A percentile compares a stretch with the other conserved stretches of the same genome.
phyloP scores from a whole-genome alignment of 108 stramenopile genomes.

The Pseudonitzschia pungens region DNA sequence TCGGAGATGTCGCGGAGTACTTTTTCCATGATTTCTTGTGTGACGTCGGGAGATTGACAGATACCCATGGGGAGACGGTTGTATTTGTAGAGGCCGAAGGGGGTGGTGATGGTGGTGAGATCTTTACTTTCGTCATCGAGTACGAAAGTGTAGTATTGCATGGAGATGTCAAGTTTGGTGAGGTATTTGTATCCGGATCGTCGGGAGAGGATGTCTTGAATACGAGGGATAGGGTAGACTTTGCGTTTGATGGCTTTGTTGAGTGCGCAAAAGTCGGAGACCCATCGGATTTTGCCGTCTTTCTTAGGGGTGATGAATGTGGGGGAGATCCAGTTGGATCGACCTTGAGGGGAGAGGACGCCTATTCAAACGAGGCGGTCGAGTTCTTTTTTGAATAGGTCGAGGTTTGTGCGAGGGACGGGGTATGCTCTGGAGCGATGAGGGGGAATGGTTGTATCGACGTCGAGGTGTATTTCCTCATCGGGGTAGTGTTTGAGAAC shows the following conservation, averaged over 20 bases:
- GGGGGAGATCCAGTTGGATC: slow-evolving; percentile 30
- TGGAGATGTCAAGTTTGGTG: slow-evolving; percentile 30
- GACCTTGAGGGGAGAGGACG: slow-evolving; percentile 8
- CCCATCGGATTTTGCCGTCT: slow-evolving; percentile 37
- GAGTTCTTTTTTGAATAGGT: slow-evolving; percentile 34
- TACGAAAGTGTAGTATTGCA: slow-evolving; percentile 34
- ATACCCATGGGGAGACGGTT: slow-evolving; percentile 47
- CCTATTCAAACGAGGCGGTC: slow-evolving; percentile 27
- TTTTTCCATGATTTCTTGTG: slow-evolving; percentile 41
- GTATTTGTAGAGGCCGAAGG: slow-evolving; percentile 47
- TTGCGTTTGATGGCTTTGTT: slow-evolving; percentile 22
- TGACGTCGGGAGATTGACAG: slow-evolving; percentile 33
- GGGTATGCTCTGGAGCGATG: not conserved
- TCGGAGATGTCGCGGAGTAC: not conserved
- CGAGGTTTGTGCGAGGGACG: not conserved
- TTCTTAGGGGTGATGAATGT: slow-evolving; percentile 45
- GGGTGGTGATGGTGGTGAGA: slow-evolving; percentile 39
- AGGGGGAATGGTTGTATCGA: not conserved
- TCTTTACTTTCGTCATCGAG: not conserved
- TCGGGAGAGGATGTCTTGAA: slow-evolving; percentile 14
- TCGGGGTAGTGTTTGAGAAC: not conserved
- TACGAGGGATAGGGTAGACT: slow-evolving; percentile 20
- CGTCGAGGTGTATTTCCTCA: not conserved
- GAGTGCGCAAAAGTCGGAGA: slow-evolving; percentile 41
- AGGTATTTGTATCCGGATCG: slow-evolving; percentile 18